Percentiles rank a stretch among this genome's conserved stretches.
Conservation (phyloP, 2,329 filamentous ascomycete species). For the Thermomyces lanuginosus region DNA sequence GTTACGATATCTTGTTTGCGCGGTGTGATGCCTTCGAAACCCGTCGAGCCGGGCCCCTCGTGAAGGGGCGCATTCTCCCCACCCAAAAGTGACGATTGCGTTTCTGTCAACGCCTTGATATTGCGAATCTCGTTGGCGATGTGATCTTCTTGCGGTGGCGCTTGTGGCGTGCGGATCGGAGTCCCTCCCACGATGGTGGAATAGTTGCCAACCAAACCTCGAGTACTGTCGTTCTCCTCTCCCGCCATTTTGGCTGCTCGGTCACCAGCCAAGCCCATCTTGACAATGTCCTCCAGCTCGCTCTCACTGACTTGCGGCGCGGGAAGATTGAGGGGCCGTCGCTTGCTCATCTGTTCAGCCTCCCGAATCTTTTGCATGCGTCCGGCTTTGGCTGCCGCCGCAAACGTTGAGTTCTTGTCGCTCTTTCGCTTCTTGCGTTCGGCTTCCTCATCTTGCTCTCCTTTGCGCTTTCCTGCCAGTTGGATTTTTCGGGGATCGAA, state of each 20-base stretch:
- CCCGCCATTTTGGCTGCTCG: slow-evolving; percentile 60
- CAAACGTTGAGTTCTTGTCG: slow-evolving; percentile 65
- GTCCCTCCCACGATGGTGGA: slow-evolving; percentile 62
- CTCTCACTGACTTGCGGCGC: slow-evolving; percentile 81
- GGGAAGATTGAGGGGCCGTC: slow-evolving; percentile 65
- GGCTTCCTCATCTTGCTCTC: slow-evolving; percentile 67
- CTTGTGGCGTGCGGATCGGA: slow-evolving; percentile 81
- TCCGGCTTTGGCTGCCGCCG: slow-evolving; percentile 80
- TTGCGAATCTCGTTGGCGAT: slow-evolving; percentile 95
- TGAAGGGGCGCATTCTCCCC: slow-evolving; percentile 85
- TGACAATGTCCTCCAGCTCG: slow-evolving; percentile 93
- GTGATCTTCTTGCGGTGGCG: slow-evolving; percentile 81
- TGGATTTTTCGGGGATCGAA: slow-evolving; percentile 92
- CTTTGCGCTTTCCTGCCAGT: slow-evolving; percentile 80
- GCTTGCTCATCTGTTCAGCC: slow-evolving; percentile 91
- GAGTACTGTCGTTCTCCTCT: slow-evolving; percentile 58
- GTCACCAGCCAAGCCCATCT: slow-evolving; percentile 92
- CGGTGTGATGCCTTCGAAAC: slow-evolving; percentile 71
- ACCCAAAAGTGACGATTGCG: slow-evolving; percentile 80
- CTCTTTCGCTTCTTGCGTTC: slow-evolving; percentile 73
- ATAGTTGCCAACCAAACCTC: slow-evolving; percentile 77
- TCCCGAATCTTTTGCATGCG: slow-evolving; percentile 90
- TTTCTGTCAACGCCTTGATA: slow-evolving; percentile 79
- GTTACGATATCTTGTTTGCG: slow-evolving; percentile 70
- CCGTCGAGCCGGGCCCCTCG: slow-evolving; percentile 66